Conservation (phyloP, 2,329 filamentous ascomycete genomes). For the Aschersonia sp. region DNA sequence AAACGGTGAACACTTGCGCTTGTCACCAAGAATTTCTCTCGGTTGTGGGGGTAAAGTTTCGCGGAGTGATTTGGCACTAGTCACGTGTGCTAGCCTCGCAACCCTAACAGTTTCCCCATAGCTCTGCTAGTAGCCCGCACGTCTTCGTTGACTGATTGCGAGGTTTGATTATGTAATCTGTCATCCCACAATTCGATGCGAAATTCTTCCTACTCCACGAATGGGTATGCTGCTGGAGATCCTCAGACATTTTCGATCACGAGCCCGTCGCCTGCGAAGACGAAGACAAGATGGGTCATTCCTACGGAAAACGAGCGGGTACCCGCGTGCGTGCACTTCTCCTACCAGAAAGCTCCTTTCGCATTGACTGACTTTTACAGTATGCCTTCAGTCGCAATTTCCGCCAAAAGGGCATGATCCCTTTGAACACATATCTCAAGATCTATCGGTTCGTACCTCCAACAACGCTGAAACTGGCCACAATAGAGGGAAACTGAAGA, state of each 20-base stretch:
- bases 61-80: neutral
- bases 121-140: neutral
- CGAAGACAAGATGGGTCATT: conserved; percentile 68
- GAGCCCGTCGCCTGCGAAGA: conserved; percentile 22
- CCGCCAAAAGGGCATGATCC: conserved; percentile 91
- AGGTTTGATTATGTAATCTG: conserved; percentile 4
- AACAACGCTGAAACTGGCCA: neutral
- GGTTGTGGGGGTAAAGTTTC: neutral
- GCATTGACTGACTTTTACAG: conserved; percentile 18
- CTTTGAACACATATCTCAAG: conserved; percentile 85
- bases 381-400: conserved; percentile 92
- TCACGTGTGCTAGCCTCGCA: neutral
- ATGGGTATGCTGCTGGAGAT: too few species aligned
- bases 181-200: conserved; percentile 5
- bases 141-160: conserved; percentile 14
- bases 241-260: conserved; percentile 7
- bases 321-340: conserved; percentile 52
- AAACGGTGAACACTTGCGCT: too few species aligned
- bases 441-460: conserved; percentile 57
- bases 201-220: conserved; percentile 12
- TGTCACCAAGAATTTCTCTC: too few species aligned
- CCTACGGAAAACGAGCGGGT: conserved; percentile 74
- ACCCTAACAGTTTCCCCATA: neutral
- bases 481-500: neutral
- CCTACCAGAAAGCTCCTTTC: too few species aligned